Evolutionary conservation across 2,329 filamentous ascomycete genomes (phyloP).

Genomic region (Pestalotiopsis sp.): DNA sequence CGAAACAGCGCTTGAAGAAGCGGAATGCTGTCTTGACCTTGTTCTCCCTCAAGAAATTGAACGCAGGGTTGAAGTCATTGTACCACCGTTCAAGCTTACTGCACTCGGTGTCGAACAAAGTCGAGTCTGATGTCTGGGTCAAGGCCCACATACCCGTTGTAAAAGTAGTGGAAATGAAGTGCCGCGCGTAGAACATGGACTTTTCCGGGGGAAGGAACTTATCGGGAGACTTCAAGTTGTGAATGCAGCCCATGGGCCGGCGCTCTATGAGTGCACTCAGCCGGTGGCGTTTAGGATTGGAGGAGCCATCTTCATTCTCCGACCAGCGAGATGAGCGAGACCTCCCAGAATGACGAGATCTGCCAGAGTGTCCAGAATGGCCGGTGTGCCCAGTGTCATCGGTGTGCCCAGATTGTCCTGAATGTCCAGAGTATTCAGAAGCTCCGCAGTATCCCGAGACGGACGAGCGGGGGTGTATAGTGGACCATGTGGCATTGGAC

Average conservation of each 20-base stretch:
- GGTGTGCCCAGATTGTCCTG: neutral
- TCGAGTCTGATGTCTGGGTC: neutral
- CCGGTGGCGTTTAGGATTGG: neutral
- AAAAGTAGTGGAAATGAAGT: slow-evolving; percentile 14
- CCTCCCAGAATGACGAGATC: neutral
- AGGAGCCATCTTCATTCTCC: neutral
- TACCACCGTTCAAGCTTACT: slow-evolving; percentile 14
- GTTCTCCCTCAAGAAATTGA: neutral
- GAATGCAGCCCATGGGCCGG: neutral
- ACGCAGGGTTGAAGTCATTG: slow-evolving; percentile 14
- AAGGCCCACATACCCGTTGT: slow-evolving; percentile 11
- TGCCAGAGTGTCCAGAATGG: neutral
- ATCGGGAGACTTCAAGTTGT: neutral
- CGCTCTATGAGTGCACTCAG: neutral
- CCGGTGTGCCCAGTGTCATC: neutral
- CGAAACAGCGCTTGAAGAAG: slow-evolving; percentile 11
- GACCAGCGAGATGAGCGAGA: neutral
- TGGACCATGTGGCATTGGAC: neutral
- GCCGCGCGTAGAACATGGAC: slow-evolving; percentile 14
- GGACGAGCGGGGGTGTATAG: neutral
- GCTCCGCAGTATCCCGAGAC: neutral
- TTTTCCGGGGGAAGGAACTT: slow-evolving; percentile 2
- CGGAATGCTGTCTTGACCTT: slow-evolving; percentile 9
- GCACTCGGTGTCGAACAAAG: slow-evolving; percentile 6
- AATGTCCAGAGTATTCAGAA: neutral